Conservation (phyloP, 2,329 filamentous ascomycete species). For the Stagonosporopsis cucurbitacearum region DNA sequence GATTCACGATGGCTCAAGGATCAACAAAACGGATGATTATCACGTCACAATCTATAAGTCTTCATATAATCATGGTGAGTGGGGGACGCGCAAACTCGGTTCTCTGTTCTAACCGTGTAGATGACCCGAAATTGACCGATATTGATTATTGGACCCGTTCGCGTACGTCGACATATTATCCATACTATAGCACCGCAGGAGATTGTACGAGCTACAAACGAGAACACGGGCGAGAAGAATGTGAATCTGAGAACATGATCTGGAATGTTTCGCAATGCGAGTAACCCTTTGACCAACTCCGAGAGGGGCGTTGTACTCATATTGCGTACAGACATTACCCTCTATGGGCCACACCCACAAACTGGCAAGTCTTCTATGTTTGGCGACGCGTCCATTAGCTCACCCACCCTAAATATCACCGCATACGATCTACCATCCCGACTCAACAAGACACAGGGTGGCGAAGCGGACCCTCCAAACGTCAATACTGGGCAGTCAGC, state of each 20-base stretch:
- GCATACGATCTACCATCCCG: background rate
- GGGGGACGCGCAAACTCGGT: background rate
- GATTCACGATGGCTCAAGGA: conserved; percentile 19
- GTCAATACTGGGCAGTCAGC: background rate
- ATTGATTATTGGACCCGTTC: background rate
- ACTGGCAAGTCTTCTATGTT: background rate
- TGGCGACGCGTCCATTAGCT: background rate
- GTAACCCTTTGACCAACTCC: background rate
- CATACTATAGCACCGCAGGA: no score
- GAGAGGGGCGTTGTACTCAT: background rate
- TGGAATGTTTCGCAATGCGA: background rate
- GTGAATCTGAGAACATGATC: background rate
- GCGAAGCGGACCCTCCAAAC: background rate
- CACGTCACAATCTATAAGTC: background rate
- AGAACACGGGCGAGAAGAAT: background rate
- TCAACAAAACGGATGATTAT: conserved; percentile 13
- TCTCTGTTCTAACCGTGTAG: background rate
- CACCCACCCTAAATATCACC: background rate
- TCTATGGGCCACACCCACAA: background rate
- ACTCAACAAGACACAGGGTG: background rate
- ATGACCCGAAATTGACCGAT: background rate
- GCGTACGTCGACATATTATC: background rate
- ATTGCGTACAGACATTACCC: background rate
- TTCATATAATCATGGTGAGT: background rate
- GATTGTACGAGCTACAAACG: background rate